These are phyloP conservation scores for Trametes maxima DNA, from an alignment of 768 basidiomycete species.

Conservation along the genomic window DNA sequence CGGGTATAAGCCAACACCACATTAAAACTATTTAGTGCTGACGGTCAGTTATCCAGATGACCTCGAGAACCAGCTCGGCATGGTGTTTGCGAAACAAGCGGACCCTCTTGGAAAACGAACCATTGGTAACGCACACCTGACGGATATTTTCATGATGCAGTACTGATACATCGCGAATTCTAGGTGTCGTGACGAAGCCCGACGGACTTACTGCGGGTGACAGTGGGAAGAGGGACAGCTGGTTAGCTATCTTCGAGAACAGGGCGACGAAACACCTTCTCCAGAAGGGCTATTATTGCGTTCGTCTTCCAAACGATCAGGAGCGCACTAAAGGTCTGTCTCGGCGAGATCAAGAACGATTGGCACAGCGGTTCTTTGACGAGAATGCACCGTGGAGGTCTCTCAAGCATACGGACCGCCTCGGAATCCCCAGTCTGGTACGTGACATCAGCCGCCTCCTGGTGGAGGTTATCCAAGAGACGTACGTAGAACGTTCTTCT, in stretches of 20 bases:
- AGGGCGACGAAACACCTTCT: conserved; percentile 46
- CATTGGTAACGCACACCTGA: conserved; percentile 47
- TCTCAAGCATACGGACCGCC: conserved; percentile 46
- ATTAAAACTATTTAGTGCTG: not conserved
- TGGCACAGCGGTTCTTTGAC: conserved; percentile 49
- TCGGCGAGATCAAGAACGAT: conserved; percentile 39
- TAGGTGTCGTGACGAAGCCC: conserved; percentile 73
- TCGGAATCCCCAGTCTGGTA: conserved; percentile 60
- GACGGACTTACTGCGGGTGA: conserved; percentile 54
- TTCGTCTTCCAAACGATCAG: conserved; percentile 63
- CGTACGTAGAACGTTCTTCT: conserved; percentile 41
- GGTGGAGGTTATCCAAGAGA: conserved; percentile 51
- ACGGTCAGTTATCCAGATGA: conserved; percentile 50
- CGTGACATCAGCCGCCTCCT: conserved; percentile 53
- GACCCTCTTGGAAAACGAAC: conserved; percentile 61
- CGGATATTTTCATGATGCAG: not conserved
- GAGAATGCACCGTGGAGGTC: conserved; percentile 54
- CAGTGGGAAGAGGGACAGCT: conserved; percentile 41
- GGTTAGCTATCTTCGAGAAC: conserved; percentile 58
- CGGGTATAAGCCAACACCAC: conserved; percentile 40
- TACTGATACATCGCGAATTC: too few relatives aligned
- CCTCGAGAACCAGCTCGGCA: conserved; percentile 63
- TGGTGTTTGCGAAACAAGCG: conserved; percentile 51
- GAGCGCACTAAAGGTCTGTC: conserved; percentile 46
- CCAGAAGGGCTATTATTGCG: conserved; percentile 57